Percentiles rank a stretch among this genome's conserved stretches.
Evolutionary conservation across 2,329 filamentous ascomycete species (phyloP).

Genomic region (Cladosporium colombiae): DNA sequence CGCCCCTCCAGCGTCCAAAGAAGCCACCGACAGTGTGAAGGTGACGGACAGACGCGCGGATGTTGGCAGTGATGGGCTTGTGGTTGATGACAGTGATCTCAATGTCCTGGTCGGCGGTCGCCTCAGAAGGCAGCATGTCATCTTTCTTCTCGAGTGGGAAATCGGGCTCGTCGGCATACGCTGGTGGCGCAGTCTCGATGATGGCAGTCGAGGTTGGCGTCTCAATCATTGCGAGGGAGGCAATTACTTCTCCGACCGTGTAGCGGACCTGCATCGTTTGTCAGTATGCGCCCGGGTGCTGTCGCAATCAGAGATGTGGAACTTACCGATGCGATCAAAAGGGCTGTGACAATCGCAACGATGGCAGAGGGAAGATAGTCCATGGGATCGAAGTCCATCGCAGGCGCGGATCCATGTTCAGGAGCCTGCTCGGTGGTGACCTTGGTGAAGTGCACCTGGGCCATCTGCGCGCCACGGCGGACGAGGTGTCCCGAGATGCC

Average conservation of each 20-base stretch:
- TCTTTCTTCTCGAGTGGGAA: constrained; percentile 46
- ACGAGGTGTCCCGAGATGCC: constrained; percentile 41
- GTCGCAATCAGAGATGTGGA: neutral
- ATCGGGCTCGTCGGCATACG: constrained; percentile 52
- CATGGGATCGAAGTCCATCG: constrained; percentile 29
- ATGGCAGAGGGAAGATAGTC: constrained; percentile 36
- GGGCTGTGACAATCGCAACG: constrained; percentile 43
- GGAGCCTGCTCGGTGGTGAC: constrained; percentile 26
- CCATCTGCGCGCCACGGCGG: constrained; percentile 35
- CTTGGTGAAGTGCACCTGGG: constrained; percentile 31
- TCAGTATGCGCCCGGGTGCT: constrained; percentile 11
- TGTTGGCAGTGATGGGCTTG: constrained; percentile 62
- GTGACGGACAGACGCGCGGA: constrained; percentile 60
- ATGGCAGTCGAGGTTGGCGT: constrained; percentile 55
- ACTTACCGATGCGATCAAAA: constrained; percentile 46
- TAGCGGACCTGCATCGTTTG: constrained; percentile 45
- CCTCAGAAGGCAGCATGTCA: constrained; percentile 32
- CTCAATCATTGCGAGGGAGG: constrained; percentile 66
- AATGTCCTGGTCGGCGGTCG: constrained; percentile 31
- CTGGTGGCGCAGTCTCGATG: constrained; percentile 45
- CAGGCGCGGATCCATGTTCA: constrained; percentile 18
- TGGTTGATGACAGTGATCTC: constrained; percentile 51
- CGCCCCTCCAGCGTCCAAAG: constrained; percentile 39
- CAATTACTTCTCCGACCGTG: constrained; percentile 60
- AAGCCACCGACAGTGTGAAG: constrained; percentile 51